Evolutionary conservation across 2,329 filamentous ascomycete species (phyloP), one percentile per base, ranked within the genome.

Genomic region (Metarhizium anisopliae): DNA sequence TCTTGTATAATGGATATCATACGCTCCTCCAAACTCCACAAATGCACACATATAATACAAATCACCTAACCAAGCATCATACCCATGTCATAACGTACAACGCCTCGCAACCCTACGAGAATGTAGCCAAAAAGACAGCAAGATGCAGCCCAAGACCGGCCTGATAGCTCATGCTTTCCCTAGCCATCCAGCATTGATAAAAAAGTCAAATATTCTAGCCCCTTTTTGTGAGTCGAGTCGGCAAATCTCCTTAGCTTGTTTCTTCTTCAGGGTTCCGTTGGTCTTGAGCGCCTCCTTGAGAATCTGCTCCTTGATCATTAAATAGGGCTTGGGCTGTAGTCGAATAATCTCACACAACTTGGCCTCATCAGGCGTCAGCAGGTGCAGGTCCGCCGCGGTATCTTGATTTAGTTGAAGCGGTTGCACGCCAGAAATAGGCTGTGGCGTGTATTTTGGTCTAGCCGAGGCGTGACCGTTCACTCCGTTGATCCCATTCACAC

Each of bases 241-340:
- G 67, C 88, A 92, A 30, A 97, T 86, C 66, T 95, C 89, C 67
- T 87, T 89, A 2, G 91, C 91, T 63, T 93, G 86, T 73, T 96
- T 97, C 80, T 94, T 96, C 77, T 96, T 97, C 7, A 99, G 74
- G 13, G 80, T 82, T 1, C 94, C 94, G 57, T 94, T 93, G 57
- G 86, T 85, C 72, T 93, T 94, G 68, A 96, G 82, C 0, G 93
- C 90, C 68, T 97, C 93, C 64, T 90, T 89, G 53, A 97, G 72
- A n/a, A 97, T 78, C 59, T 89, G 85, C 69, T 96, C 91, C 72
- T 99, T 99, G 71, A 97, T 90, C 66, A 90, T 90, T 5, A 96
- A 73, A 69, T 96, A 99, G 1, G 94, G 90, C 74, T 99, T 99
- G 0, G 94, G 94, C 70, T 94, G 88, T 53, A 99, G 74, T 47